A percentile compares a stretch with the other conserved stretches of the same genome.
phyloP scores from a whole-genome alignment of 1,284 basidiomycete genomes.

The Anthracocystis panici-leucophaei region DNA sequence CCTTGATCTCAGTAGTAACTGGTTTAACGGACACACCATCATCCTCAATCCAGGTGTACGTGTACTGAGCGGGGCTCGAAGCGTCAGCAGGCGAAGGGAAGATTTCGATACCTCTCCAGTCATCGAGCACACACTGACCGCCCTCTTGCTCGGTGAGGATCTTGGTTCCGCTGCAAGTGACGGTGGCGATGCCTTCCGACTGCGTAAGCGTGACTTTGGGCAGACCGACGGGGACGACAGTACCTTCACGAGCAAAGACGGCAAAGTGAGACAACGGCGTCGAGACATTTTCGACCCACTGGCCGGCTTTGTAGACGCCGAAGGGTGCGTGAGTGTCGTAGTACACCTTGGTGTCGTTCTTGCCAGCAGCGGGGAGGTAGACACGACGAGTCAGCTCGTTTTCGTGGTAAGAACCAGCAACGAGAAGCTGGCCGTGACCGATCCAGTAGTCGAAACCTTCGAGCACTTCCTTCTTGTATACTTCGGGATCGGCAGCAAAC shows the following conservation, averaged over 20 bases:
- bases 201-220: constrained; percentile 69
- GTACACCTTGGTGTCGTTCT: constrained; percentile 35
- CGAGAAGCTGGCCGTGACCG: constrained; percentile 70
- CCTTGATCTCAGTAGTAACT: constrained; percentile 62
- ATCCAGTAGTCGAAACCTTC: constrained; percentile 72
- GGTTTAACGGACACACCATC: constrained; percentile 70
- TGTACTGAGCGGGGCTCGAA: constrained; percentile 42
- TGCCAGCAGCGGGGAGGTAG: constrained; percentile 70
- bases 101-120: constrained; percentile 71
- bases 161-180: constrained; percentile 70
- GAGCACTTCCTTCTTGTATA: constrained; percentile 69
- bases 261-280: constrained; percentile 71
- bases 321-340: constrained; percentile 46
- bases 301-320: constrained; percentile 23
- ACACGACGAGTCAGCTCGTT: constrained; percentile 68
- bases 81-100: constrained; percentile 67
- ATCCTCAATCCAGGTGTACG: constrained; percentile 71
- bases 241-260: constrained; percentile 70
- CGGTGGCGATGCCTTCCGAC: constrained; percentile 62
- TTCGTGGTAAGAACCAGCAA: constrained; percentile 69
- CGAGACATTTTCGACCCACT: constrained; percentile 64
- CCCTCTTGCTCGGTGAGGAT: constrained; percentile 68
- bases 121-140: constrained; percentile 70
- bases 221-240: constrained; percentile 71
- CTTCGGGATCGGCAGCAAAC: constrained; percentile 70